Evolutionary conservation across 176 grass and related monocot species (phyloP).

Genomic region (Oryza meridionalis): DNA sequence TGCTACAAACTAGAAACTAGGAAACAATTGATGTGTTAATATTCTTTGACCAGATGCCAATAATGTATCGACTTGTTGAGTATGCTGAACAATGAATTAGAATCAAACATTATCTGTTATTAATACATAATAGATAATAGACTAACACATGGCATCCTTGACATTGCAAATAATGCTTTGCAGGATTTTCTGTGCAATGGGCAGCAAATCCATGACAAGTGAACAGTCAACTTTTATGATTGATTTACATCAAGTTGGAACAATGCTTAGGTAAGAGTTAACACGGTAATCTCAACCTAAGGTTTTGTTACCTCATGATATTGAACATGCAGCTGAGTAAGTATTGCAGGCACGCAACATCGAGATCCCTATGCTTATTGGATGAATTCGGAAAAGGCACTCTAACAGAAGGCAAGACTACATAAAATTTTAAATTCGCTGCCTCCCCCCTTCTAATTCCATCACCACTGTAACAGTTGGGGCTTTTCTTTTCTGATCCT

Average conservation of each 20-base stretch:
- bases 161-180: slow-evolving; percentile 38
- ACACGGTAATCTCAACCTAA: slow-evolving; percentile 30
- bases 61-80: slow-evolving; percentile 1
- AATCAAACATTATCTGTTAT: slow-evolving; percentile 1
- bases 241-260: slow-evolving; percentile 97
- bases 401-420: slow-evolving; percentile 77
- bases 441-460: not conserved
- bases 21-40: slow-evolving; percentile 7
- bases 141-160: slow-evolving; percentile 3
- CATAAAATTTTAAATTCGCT: not conserved
- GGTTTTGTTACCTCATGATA: slow-evolving; percentile 29
- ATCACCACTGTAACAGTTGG: slow-evolving; percentile 24
- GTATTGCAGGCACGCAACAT: slow-evolving; percentile 81
- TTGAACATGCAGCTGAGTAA: slow-evolving; percentile 27
- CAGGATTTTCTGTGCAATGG: slow-evolving; percentile 96
- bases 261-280: slow-evolving; percentile 98
- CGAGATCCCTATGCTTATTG: slow-evolving; percentile 82
- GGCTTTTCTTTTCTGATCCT: slow-evolving; percentile 29
- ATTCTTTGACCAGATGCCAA: slow-evolving; percentile 21
- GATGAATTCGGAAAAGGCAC: slow-evolving; percentile 99
- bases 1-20: slow-evolving; percentile 10
- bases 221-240: slow-evolving; percentile 98
- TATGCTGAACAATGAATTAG: not conserved
- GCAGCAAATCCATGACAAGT: slow-evolving; percentile 86
- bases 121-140: not conserved